These are phyloP conservation scores for Eucalyptus grandis DNA, from an alignment of 345 rosid genomes.

Conservation along the genomic window DNA sequence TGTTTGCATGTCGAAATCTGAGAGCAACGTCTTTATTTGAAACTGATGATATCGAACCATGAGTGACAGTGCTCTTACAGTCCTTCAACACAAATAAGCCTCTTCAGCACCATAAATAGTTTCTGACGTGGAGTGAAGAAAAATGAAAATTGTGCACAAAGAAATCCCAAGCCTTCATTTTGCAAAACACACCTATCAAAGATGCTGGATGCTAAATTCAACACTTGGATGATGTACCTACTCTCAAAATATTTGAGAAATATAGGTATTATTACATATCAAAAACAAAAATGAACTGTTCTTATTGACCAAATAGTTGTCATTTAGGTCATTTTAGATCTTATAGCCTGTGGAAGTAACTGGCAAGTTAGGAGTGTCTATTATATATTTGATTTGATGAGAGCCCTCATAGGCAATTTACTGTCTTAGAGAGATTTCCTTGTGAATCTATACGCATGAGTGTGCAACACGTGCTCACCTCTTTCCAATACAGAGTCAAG, in stretches of 20 bases:
- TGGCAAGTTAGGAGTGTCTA: not conserved
- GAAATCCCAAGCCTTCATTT: not conserved
- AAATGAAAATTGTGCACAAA: not conserved
- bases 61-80: constrained; percentile 17
- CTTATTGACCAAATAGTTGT: not conserved
- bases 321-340: not conserved
- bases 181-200: not conserved
- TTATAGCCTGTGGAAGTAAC: not conserved
- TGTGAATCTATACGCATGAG: not conserved
- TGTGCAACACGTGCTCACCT: not conserved
- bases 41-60: constrained; percentile 23
- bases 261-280: not conserved
- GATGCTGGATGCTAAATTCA: not conserved
- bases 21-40: constrained; percentile 14
- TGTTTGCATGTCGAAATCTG: constrained; percentile 2
- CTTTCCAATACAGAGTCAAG: not conserved
- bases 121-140: not conserved
- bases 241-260: not conserved
- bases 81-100: constrained; percentile 32
- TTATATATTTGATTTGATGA: not conserved
- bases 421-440: not conserved
- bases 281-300: not conserved
- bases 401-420: not conserved
- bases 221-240: not conserved
- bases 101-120: constrained; percentile 1